A percentile compares a stretch with the other conserved stretches of the same genome.
Conservation (phyloP, 2,329 filamentous ascomycete species). For the Penicillium sp. region DNA sequence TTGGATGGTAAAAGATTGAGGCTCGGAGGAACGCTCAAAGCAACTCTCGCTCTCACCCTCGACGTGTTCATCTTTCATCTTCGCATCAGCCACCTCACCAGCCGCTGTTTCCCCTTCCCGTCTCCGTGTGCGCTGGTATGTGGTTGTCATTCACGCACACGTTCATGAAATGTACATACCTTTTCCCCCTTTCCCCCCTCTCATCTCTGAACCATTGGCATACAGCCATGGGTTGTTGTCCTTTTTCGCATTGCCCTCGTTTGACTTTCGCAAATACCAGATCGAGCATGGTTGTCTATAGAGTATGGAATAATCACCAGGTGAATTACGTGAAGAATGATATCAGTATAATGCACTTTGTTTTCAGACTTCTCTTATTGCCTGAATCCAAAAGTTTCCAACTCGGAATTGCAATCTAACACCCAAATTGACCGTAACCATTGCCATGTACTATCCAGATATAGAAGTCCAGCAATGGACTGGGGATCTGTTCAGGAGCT, state of each 20-base stretch:
- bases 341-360: conserved; percentile 25
- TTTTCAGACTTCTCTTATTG: background rate
- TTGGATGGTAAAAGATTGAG: background rate
- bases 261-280: conserved; percentile 28
- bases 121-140: conserved; percentile 15
- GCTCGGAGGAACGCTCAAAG: background rate
- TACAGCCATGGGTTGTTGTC: conserved; percentile 7
- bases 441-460: too few relatives aligned
- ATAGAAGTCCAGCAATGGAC: too few relatives aligned
- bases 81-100: conserved; percentile 12
- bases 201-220: conserved; percentile 13
- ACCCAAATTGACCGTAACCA: too few relatives aligned
- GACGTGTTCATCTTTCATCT: background rate
- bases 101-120: conserved; percentile 11
- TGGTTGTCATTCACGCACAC: conserved; percentile 24
- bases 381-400: too few relatives aligned
- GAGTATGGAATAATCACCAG: conserved; percentile 31
- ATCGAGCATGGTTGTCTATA: conserved; percentile 30
- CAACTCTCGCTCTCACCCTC: background rate
- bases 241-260: conserved; percentile 17
- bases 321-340: conserved; percentile 27
- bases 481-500: too few relatives aligned
- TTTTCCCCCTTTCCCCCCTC: conserved; percentile 13
- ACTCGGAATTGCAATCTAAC: too few relatives aligned
- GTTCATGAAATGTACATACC: conserved; percentile 36